These are phyloP conservation scores for Diplotaxis tenuifolia DNA, from an alignment of 345 rosid genomes.

Conservation along the genomic window DNA sequence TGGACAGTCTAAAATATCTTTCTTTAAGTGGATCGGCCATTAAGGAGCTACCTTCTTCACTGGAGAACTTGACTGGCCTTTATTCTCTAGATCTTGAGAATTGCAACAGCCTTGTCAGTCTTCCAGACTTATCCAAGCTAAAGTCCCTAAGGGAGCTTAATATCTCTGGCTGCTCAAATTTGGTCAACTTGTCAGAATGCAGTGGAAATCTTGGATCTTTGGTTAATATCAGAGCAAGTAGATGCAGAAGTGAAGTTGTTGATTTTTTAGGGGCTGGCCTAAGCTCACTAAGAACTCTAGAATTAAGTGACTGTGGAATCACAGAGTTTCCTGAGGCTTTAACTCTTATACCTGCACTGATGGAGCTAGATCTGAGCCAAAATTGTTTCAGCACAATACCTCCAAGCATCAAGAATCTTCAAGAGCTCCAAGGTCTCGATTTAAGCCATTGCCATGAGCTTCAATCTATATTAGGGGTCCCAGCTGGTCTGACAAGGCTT, in stretches of 20 bases:
- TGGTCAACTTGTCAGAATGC: not conserved
- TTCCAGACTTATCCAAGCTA: conserved; percentile 3
- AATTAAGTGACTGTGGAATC: conserved; percentile 2
- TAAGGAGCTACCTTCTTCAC: not conserved
- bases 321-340: not conserved
- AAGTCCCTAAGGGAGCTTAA: not conserved
- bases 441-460: conserved; percentile 21
- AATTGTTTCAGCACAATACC: conserved; percentile 17
- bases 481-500: conserved; percentile 1
- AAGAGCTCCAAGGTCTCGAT: not conserved
- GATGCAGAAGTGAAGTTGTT: not conserved
- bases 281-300: not conserved
- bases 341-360: not conserved
- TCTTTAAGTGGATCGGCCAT: conserved; percentile 9
- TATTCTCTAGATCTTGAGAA: conserved; percentile 7
- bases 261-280: not conserved
- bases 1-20: conserved; percentile 8
- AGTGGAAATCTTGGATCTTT: not conserved
- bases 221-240: not conserved
- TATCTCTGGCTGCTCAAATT: conserved; percentile 19
- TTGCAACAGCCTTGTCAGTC: conserved; percentile 3
- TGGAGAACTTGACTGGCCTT: conserved; percentile 5
- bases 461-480: conserved; percentile 17
- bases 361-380: not conserved
- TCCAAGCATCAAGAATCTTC: conserved; percentile 12